phyloP scores from a whole-genome alignment of 495 filamentous ascomycete species.

The Lepraria neglecta region DNA sequence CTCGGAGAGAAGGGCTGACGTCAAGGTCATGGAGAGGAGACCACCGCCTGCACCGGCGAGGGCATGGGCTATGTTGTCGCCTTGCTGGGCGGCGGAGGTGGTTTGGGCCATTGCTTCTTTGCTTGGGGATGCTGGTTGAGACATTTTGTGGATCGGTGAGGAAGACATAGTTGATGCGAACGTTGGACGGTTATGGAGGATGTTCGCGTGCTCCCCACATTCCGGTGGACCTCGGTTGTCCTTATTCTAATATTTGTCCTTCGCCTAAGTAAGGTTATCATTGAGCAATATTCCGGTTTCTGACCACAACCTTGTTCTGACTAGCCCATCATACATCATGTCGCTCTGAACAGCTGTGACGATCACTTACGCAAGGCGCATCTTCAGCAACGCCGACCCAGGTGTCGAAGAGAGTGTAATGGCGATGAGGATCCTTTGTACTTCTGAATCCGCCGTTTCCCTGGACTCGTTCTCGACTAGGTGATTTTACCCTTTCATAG shows the following conservation, averaged over 20 bases:
- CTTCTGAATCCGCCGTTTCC: too few relatives aligned
- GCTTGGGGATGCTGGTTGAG: slow-evolving; percentile 35
- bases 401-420: too few relatives aligned
- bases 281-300: background rate
- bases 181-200: background rate
- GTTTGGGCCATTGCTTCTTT: slow-evolving; percentile 37
- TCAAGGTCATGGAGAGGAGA: slow-evolving; percentile 89
- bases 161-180: background rate
- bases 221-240: slow-evolving; percentile 8
- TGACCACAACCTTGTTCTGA: background rate
- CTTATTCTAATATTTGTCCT: slow-evolving; percentile 2
- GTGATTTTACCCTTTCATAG: too few relatives aligned
- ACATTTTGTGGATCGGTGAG: slow-evolving; percentile 32
- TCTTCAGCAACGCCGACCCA: too few relatives aligned
- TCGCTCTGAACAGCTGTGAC: too few relatives aligned
- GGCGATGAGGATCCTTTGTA: too few relatives aligned
- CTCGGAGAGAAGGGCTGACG: slow-evolving; percentile 46
- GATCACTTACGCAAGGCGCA: too few relatives aligned
- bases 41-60: slow-evolving; percentile 85
- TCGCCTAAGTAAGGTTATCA: background rate
- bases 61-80: slow-evolving; percentile 87
- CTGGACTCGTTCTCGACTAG: too few relatives aligned
- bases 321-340: too few relatives aligned
- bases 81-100: slow-evolving; percentile 57
- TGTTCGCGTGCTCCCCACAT: slow-evolving; percentile 9